Evolutionary conservation across 768 basidiomycete species (phyloP), one percentile per base, ranked within the genome.

Genomic region (Termitomyces sp.): DNA sequence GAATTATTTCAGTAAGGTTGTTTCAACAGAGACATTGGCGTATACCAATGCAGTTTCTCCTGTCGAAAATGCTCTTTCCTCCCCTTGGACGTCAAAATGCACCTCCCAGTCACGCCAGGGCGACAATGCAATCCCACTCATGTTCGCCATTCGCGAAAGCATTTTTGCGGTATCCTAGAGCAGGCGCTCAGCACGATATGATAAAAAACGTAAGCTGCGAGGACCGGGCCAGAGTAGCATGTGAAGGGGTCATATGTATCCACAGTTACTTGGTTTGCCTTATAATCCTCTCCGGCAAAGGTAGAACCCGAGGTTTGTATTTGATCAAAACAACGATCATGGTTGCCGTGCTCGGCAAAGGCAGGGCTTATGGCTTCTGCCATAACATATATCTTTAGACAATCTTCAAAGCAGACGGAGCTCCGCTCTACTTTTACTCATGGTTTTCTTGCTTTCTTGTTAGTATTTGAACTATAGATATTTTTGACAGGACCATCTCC

Each of bases 61-160:
- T 40, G 26, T 40, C n/a, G 17, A 40, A 40, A 23, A 28, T 40
- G 50, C 40, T 41, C 17, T 12, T 30, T 41, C 26, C 12, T 41
- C 38, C 26, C 11, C 26, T 28, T 41, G 38, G 11, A 26, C 41
- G 38, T 51, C 50, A 30, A 51, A 41, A 12, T n/a, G n/a, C 26
- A 51, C 40, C 28, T 51, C 50, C 50, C 38, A 51, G 23, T 51
- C 38, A 19, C 35, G 50, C 50, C 30, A 23, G 12, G 49, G 35
- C 21, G 21, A 5, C 7, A 23, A 41, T 11, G 21, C 50, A 17
- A 28, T 30, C 50, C 37, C 50, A 51, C 26, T 40, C 38, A 51
- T 51, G n/a, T 51, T 51, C 19, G 7, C 38, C n/a, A 51, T 11
- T 23, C 50, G 50, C 26, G 50, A 51, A n/a, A 51, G 50, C 50